Evolutionary conservation across 371 early-diverging fungal genomes (phyloP).

Genomic region (Mucor irregularis): DNA sequence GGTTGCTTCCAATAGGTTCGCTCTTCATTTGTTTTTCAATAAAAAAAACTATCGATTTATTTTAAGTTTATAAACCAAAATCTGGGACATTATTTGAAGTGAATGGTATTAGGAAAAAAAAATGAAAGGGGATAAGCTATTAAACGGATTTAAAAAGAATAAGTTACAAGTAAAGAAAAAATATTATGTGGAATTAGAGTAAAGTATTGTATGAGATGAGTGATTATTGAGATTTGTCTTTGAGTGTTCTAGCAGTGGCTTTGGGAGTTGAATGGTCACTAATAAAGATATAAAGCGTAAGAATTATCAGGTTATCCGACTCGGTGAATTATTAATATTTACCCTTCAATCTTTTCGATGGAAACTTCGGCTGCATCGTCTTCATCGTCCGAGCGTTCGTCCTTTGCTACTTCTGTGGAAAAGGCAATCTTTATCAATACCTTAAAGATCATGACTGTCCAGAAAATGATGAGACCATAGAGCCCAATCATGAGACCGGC

Average conservation of each 20-base stretch:
- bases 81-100: too few species aligned
- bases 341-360: constrained; percentile 33
- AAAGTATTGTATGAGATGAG: not conserved
- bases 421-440: constrained; percentile 61
- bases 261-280: constrained; percentile 27
- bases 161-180: not conserved
- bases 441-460: constrained; percentile 65
- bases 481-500: constrained; percentile 45
- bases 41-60: too few species aligned
- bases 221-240: constrained; percentile 6
- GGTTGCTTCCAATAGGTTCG: too few species aligned
- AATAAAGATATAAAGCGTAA: not conserved
- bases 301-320: not conserved
- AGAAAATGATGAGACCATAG: constrained; percentile 56
- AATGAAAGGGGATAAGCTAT: too few species aligned
- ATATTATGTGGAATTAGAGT: not conserved
- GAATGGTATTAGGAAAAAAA: constrained; percentile 1
- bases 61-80: too few species aligned
- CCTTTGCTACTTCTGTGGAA: constrained; percentile 55
- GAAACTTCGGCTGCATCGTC: constrained; percentile 34
- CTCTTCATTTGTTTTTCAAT: too few species aligned
- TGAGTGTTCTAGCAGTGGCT: constrained; percentile 5
- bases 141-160: too few species aligned
- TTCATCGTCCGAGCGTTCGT: constrained; percentile 66
- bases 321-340: not conserved